Evolutionary conservation across 2,329 filamentous ascomycete species (phyloP).

Genomic region (Alternaria brassicae): DNA sequence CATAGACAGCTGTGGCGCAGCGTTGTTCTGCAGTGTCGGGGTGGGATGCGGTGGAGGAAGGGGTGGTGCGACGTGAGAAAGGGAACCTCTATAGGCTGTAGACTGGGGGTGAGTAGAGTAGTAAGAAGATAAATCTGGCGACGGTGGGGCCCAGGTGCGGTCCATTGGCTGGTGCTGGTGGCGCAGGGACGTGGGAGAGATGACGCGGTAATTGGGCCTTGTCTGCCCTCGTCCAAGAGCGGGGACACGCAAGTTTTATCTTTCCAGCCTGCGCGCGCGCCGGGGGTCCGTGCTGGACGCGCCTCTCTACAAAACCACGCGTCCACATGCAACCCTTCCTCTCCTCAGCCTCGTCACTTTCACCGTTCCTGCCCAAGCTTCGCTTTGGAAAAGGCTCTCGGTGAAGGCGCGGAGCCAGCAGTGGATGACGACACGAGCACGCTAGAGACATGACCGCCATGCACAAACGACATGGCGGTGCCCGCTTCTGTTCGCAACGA

Average conservation of each 20-base stretch:
- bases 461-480: constrained; percentile 19
- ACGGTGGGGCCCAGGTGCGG: constrained; percentile 50
- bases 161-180: constrained; percentile 35
- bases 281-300: not conserved
- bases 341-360: constrained; percentile 21
- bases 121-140: constrained; percentile 56
- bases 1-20: constrained; percentile 31
- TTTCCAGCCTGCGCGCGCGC: not conserved
- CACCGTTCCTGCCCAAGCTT: constrained; percentile 9
- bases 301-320: constrained; percentile 2
- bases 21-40: constrained; percentile 21
- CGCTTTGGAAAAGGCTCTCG: not conserved
- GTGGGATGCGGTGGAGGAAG: not conserved
- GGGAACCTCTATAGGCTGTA: constrained; percentile 46
- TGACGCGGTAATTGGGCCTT: not conserved
- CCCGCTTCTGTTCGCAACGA: constrained; percentile 20
- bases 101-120: constrained; percentile 50
- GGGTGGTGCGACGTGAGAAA: constrained; percentile 38
- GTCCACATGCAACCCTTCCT: constrained; percentile 2
- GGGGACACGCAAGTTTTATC: constrained; percentile 26
- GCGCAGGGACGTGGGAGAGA: not conserved
- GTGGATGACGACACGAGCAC: constrained; percentile 49
- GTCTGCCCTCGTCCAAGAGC: constrained; percentile 19
- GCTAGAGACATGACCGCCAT: constrained; percentile 33
- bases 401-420: constrained; percentile 24